phyloP scores from a whole-genome alignment of 2,329 filamentous ascomycete species.

The Ascochyta pisi region DNA sequence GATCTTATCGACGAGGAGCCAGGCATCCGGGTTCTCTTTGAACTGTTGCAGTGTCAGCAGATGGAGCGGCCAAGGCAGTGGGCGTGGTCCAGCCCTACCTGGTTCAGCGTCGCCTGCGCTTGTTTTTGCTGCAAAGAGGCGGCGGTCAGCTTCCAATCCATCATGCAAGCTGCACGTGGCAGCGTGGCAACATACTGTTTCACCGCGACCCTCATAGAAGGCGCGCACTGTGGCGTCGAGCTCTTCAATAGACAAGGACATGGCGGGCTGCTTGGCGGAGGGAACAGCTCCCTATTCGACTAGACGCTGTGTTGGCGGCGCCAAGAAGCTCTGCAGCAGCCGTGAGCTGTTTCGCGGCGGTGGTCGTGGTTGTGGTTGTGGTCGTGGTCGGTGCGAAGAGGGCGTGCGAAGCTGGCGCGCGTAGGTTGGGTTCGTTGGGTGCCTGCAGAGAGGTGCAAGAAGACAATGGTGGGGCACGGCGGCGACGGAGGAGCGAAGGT shows the following conservation, averaged over 20 bases:
- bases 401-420: conserved; percentile 24
- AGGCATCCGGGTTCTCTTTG: conserved; percentile 98
- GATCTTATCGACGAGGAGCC: conserved; percentile 97
- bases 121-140: conserved; percentile 79
- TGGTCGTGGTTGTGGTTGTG: not conserved
- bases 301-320: conserved; percentile 26
- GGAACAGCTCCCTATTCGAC: conserved; percentile 46
- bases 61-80: conserved; percentile 5
- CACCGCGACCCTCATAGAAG: conserved; percentile 97
- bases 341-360: conserved; percentile 12
- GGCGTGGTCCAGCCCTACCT: conserved; percentile 64
- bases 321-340: conserved; percentile 27
- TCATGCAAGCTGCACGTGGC: not conserved
- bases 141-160: conserved; percentile 50
- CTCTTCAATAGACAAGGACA: conserved; percentile 83
- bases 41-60: conserved; percentile 66
- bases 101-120: conserved; percentile 90
- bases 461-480: conserved; percentile 46
- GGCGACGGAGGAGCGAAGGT: conserved; percentile 25
- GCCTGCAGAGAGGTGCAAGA: conserved; percentile 36
- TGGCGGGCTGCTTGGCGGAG: conserved; percentile 49
- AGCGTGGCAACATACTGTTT: conserved; percentile 69
- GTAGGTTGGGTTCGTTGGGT: conserved; percentile 28
- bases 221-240: conserved; percentile 94
- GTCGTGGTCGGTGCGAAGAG: conserved; percentile 18